Conservation (phyloP, 2,329 filamentous ascomycete genomes). For the Tolypocladium endophyticum region DNA sequence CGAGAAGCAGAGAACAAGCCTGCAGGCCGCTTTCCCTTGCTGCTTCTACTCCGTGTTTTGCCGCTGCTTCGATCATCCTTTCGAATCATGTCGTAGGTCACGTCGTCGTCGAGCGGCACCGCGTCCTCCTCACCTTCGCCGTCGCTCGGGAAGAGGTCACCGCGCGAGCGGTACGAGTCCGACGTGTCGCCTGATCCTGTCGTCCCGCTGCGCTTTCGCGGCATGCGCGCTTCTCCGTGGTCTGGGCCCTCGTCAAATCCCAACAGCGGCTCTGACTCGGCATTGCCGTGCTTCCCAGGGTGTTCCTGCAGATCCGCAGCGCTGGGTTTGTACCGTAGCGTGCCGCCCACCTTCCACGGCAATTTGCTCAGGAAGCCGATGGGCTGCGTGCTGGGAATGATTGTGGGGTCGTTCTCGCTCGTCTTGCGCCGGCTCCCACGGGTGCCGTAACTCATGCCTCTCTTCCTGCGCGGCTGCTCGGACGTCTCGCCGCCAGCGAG, state of each 20-base stretch:
- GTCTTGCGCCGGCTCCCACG: constrained; percentile 40
- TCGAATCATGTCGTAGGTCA: constrained; percentile 71
- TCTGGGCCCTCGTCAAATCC: constrained; percentile 20
- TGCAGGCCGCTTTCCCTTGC: constrained; percentile 45
- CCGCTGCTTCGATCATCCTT: constrained; percentile 63
- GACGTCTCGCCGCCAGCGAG: constrained; percentile 24
- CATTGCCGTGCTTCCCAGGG: constrained; percentile 43
- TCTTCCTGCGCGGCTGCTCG: constrained; percentile 60
- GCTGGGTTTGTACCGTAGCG: constrained; percentile 78
- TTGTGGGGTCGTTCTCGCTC: constrained; percentile 64
- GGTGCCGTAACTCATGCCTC: constrained; percentile 85
- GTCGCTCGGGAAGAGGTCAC: constrained; percentile 85
- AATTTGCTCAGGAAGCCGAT: constrained; percentile 76
- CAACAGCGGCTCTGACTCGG: constrained; percentile 63
- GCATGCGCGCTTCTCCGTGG: constrained; percentile 16
- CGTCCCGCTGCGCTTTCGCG: constrained; percentile 61
- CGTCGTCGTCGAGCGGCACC: constrained; percentile 85
- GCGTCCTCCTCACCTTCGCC: constrained; percentile 82
- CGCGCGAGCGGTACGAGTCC: constrained; percentile 77
- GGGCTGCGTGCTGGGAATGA: constrained; percentile 80
- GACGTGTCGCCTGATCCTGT: constrained; percentile 70
- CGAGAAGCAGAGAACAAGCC: constrained; percentile 28
- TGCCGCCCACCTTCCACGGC: constrained; percentile 76
- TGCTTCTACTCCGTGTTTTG: constrained; percentile 43
- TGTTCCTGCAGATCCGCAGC: constrained; percentile 86